Percentiles rank a stretch among this genome's conserved stretches.
Evolutionary conservation across 2,329 filamentous ascomycete genomes (phyloP).

Genomic region (Cryphonectria parasitica): DNA sequence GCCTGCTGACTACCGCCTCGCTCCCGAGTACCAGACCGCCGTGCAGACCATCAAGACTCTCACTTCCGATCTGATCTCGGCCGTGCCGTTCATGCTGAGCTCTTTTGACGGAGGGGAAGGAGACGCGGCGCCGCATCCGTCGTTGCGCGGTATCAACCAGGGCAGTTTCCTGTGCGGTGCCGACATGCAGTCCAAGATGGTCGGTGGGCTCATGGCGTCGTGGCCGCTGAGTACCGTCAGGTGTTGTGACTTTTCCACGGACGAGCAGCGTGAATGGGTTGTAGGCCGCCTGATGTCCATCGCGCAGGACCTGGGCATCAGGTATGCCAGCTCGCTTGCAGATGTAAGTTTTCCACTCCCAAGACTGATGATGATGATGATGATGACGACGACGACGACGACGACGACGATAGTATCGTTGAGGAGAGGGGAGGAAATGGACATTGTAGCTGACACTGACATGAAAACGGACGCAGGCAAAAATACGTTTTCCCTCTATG

Average conservation of each 20-base stretch:
- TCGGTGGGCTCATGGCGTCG: slow-evolving; percentile 62
- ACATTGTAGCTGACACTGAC: not conserved
- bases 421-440: not conserved
- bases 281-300: slow-evolving; percentile 58
- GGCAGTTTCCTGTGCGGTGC: slow-evolving; percentile 54
- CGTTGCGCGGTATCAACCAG: slow-evolving; percentile 48
- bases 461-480: slow-evolving; percentile 46
- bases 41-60: slow-evolving; percentile 53
- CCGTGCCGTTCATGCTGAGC: slow-evolving; percentile 62
- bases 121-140: not conserved
- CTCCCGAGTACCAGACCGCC: slow-evolving; percentile 62
- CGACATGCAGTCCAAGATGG: slow-evolving; percentile 54
- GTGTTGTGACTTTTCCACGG: slow-evolving; percentile 63
- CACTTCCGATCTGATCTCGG: slow-evolving; percentile 63
- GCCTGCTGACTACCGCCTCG: slow-evolving; percentile 65
- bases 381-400: no score
- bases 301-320: slow-evolving; percentile 58
- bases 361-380: not conserved
- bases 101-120: not conserved
- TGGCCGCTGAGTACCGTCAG: slow-evolving; percentile 61
- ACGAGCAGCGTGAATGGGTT: slow-evolving; percentile 60
- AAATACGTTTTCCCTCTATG: slow-evolving; percentile 65
- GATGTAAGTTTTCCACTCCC: slow-evolving; percentile 43
- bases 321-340: slow-evolving; percentile 60
- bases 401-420: no score